Evolutionary conservation across 345 rosid genomes (phyloP), one percentile per base, ranked within the genome.

Genomic region (Laguncularia racemosa): DNA sequence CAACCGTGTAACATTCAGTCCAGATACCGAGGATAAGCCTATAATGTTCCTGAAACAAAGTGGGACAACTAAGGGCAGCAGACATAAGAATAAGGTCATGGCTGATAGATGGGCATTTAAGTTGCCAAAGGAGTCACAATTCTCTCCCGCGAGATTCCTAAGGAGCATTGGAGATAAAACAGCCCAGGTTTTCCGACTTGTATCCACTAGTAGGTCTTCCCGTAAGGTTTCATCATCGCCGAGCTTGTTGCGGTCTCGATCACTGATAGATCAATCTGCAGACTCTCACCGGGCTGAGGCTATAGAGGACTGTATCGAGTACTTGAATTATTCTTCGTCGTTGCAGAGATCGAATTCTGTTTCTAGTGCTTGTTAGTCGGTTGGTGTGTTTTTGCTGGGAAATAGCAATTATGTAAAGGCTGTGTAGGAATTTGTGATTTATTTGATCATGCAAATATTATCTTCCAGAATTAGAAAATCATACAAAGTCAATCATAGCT

Each of bases 241-340:
- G 0, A 62, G 78, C 4, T 61, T 63, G 46, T 59, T 91, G 20
- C 86, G 98, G 73, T 84, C 95, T 46, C 69, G 84, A 49, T 92
- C 93, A 15, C 53, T 84, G n/a, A 78, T 72, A 15, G 95, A 84
- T n/a, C 71, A 89, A 17, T 63, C 70, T 6, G 88, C 85, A 50
- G 95, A 92, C 57, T 86, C 93, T 15, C 96, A 86, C 43, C 53
- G 85, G 70, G 95, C 89, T 47, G 95, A 92, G 73, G 96, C 91
- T 44, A 76, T 92, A 9, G 88, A 86, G 67, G 96, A 92, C 55
- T 92, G 98, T 70, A 92, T 92, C 56, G 80, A 84, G 79, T 92
- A 89, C 82, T 74, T 89, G 63, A 92, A 92, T 54, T 81, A 85
- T 66, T 85, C 89, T n/a, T 81, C 82, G 47, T 80, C 89, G 44